A percentile compares a stretch with the other conserved stretches of the same genome.
These are phyloP conservation scores for Penicillium sp. DNA, from an alignment of 2,329 filamentous ascomycete species.

Conservation along the genomic window DNA sequence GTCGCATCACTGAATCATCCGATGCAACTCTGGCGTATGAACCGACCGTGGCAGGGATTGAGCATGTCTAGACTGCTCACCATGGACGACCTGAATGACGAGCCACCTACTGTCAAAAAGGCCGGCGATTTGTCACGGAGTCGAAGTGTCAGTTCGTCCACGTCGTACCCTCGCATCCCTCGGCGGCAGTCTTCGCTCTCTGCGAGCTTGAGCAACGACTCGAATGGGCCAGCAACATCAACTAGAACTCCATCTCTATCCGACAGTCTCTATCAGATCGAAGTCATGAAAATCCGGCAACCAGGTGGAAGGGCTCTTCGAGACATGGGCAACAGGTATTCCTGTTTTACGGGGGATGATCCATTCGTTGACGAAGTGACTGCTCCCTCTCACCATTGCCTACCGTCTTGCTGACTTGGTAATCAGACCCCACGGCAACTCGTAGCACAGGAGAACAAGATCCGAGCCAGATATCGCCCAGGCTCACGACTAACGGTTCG, in stretches of 20 bases:
- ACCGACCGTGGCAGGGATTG: constrained; percentile 18
- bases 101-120: constrained; percentile 52
- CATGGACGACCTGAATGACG: constrained; percentile 34
- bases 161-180: constrained; percentile 23
- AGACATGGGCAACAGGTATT: not conserved
- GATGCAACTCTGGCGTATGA: constrained; percentile 27
- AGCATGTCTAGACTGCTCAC: constrained; percentile 22
- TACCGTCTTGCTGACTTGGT: constrained; percentile 5
- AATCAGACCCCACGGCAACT: constrained; percentile 4
- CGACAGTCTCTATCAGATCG: constrained; percentile 18
- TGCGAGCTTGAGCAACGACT: constrained; percentile 8
- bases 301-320: not conserved
- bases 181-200: constrained; percentile 27
- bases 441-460: not conserved
- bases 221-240: constrained; percentile 16
- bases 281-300: constrained; percentile 22
- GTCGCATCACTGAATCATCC: constrained; percentile 30
- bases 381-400: not conserved
- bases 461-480: constrained; percentile 2
- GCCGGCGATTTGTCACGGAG: constrained; percentile 2
- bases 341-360: constrained; percentile 3
- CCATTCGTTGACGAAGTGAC: constrained; percentile 18
- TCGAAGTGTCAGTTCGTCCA: constrained; percentile 9
- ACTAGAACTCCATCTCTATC: constrained; percentile 23
- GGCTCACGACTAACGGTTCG: constrained; percentile 13